Base-by-base conservation (phyloP, 2,329 filamentous ascomycete genomes). In the Gaeumannomyces tritici region DNA sequence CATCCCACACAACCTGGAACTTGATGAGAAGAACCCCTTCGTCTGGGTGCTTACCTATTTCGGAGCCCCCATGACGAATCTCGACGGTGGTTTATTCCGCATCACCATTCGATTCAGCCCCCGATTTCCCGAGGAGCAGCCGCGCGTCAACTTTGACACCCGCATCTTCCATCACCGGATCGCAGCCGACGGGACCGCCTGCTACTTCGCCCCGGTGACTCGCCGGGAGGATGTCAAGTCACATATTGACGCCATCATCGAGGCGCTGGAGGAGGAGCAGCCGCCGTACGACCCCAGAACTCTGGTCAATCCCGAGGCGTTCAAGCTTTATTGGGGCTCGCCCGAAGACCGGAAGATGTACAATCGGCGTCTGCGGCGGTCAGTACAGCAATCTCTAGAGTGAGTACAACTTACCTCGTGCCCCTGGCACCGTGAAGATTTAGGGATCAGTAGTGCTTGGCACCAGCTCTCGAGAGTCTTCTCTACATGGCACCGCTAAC, bases 241-340 rank as follows among this genome's bases (percentile, higher is more conserved):
- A 3, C 93, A 98, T 67, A 87, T 99, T 56, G 88, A 96, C 62
- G 89, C 89, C 5, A 89, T 98, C 62, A 85, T 97, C 65, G 81
- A 83, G 8, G 83, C 88, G 0, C 79, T 98, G n/a, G 92, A 97
- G 70, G 93, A 98, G 62, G 91, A 96, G 64, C 82, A 86, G 2
- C 91, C 93, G 0, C 88, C 89, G 0, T 98, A 96, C 70, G 95
- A 99, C 71, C 95, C 95, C 0, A 84, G 93, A 57, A 93, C 90
- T 13, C 83, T 91, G 35, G 91, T 98, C 51, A 89, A 96, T 66
- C 89, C 87, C 0, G 93, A 96, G 69, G 92, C 93, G 2, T 88
- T 89, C 55, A 90, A 87, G 73, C 78, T 98, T 57, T 95, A 89
- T 71, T 99, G 95, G 93, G 92, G 92, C 3, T 81, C 81, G 4